phyloP scores from a whole-genome alignment of 805 yeast species.

The Yamadazyma ubonensis region DNA sequence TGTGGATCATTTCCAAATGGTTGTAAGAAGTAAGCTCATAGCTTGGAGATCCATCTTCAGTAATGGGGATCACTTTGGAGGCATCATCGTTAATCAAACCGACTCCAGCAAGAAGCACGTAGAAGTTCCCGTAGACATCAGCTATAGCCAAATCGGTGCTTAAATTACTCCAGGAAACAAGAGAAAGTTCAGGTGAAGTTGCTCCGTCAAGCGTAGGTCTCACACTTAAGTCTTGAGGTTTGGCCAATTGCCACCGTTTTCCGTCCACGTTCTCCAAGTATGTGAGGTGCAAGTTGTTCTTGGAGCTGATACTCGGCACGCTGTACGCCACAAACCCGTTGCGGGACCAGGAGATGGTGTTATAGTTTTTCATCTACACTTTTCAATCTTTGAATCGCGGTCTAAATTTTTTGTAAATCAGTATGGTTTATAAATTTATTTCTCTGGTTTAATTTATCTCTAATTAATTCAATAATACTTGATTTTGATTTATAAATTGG shows the following conservation, averaged over 20 bases:
- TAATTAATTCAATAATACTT: no score
- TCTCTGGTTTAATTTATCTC: no score
- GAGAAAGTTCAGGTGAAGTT: slow-evolving; percentile 32
- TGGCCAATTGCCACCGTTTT: slow-evolving; percentile 71
- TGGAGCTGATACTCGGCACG: slow-evolving; percentile 31
- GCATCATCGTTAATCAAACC: slow-evolving; percentile 34
- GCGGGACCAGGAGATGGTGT: slow-evolving; percentile 68
- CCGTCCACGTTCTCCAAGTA: slow-evolving; percentile 77
- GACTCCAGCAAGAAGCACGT: slow-evolving; percentile 42
- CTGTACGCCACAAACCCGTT: slow-evolving; percentile 81
- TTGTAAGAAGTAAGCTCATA: slow-evolving; percentile 45
- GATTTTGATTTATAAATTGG: no score
- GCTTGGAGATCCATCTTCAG: slow-evolving; percentile 22
- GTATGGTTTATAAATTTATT: no score
- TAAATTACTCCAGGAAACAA: slow-evolving; percentile 70
- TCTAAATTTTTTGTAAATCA: no score
- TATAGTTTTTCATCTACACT: slow-evolving; percentile 3
- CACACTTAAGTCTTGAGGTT: slow-evolving; percentile 41
- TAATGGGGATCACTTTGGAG: slow-evolving; percentile 22
- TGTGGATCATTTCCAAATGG: slow-evolving; percentile 48
- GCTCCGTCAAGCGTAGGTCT: slow-evolving; percentile 25
- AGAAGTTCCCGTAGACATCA: slow-evolving; percentile 66
- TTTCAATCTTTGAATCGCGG: not conserved
- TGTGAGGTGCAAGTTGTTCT: slow-evolving; percentile 52
- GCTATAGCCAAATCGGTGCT: slow-evolving; percentile 81